These are phyloP conservation scores for Orbilia quercus DNA, from an alignment of 2,329 filamentous ascomycete species.

Conservation along the genomic window DNA sequence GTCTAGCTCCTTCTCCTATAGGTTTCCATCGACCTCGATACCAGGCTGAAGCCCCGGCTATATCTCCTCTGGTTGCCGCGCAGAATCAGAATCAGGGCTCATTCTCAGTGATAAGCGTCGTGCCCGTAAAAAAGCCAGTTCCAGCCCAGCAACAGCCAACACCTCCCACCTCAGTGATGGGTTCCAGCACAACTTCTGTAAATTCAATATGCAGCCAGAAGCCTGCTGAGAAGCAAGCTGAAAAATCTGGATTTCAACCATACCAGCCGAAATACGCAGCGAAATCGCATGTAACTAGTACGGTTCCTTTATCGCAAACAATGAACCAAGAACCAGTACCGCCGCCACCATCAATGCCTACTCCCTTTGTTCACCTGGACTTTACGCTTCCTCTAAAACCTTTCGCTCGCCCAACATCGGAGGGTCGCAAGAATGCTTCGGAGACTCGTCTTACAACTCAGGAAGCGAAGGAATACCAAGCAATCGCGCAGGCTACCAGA, in stretches of 20 bases:
- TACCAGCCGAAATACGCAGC: slow-evolving; percentile 55
- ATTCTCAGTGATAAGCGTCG: slow-evolving; percentile 5
- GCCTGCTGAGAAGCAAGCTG: slow-evolving; percentile 18
- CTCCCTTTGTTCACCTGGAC: slow-evolving; percentile 53
- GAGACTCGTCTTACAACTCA: slow-evolving; percentile 53
- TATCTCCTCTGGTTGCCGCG: slow-evolving; percentile 34
- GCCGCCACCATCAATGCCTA: too few relatives aligned
- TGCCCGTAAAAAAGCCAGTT: slow-evolving; percentile 13
- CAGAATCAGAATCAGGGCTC: slow-evolving; percentile 8
- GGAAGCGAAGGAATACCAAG: slow-evolving; percentile 55
- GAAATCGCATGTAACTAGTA: slow-evolving; percentile 52
- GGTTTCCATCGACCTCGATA: slow-evolving; percentile 50
- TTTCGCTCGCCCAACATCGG: slow-evolving; percentile 43
- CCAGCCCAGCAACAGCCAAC: slow-evolving; percentile 17
- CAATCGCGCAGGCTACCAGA: slow-evolving; percentile 53
- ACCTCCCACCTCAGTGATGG: slow-evolving; percentile 27
- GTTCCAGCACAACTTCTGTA: slow-evolving; percentile 46
- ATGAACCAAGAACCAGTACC: slow-evolving; percentile 39
- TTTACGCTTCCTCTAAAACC: slow-evolving; percentile 47
- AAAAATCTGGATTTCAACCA: slow-evolving; percentile 39
- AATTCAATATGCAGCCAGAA: slow-evolving; percentile 34
- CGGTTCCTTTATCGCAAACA: slow-evolving; percentile 29
- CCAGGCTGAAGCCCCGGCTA: slow-evolving; percentile 35
- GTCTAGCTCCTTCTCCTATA: slow-evolving; percentile 36
- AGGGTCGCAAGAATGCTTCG: slow-evolving; percentile 19